Evolutionary conservation across 2,329 filamentous ascomycete genomes (phyloP).

Genomic region (Paramyrothecium roridum): DNA sequence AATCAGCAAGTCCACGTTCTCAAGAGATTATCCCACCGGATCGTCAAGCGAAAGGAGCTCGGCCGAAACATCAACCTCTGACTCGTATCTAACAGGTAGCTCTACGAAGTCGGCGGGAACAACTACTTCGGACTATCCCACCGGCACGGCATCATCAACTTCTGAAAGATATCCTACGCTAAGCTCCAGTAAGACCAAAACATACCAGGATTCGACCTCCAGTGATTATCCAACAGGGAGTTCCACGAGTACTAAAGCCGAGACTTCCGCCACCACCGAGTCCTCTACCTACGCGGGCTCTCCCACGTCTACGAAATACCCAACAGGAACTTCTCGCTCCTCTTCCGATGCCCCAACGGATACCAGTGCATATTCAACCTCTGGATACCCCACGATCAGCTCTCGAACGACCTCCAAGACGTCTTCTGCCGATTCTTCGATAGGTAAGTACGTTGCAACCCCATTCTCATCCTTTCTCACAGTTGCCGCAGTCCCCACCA

Average conservation of each 20-base stretch:
- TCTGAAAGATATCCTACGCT: background rate
- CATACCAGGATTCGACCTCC: background rate
- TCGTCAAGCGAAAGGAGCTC: background rate
- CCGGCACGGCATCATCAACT: background rate
- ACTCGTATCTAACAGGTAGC: background rate
- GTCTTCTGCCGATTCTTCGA: background rate
- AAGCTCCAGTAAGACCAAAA: background rate
- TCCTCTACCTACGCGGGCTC: background rate
- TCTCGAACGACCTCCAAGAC: background rate
- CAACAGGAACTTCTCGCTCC: background rate
- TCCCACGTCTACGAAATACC: background rate
- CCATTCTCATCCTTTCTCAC: background rate
- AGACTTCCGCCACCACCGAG: background rate
- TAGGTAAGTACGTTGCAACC: background rate
- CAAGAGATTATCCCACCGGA: background rate
- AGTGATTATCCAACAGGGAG: background rate
- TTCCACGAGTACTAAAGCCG: background rate
- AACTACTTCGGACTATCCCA: background rate
- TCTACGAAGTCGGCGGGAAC: background rate
- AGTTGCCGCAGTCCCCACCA: slow-evolving; percentile 1
- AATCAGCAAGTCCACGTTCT: background rate
- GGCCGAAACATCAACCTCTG: background rate
- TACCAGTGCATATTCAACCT: background rate
- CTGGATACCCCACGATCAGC: background rate
- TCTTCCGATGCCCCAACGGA: background rate